These are phyloP conservation scores for Paramyrothecium roridum DNA, from an alignment of 2,329 filamentous ascomycete species.

Conservation along the genomic window DNA sequence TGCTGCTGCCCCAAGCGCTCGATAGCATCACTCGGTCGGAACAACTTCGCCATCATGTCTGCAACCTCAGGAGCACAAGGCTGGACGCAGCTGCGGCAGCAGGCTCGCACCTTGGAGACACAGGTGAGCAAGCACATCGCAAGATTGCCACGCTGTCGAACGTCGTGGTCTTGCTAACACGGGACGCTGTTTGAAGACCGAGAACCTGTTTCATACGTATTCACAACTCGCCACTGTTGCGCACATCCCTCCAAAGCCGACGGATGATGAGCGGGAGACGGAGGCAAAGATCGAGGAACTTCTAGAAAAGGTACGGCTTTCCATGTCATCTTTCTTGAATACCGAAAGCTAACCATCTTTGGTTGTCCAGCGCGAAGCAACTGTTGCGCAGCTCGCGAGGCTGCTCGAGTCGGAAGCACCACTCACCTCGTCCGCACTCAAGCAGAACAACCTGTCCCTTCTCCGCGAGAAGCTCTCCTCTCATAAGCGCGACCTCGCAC, in stretches of 20 bases:
- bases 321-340: background rate
- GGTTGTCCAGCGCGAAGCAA: constrained; percentile 65
- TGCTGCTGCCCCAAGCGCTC: background rate
- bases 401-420: constrained; percentile 90
- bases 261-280: constrained; percentile 76
- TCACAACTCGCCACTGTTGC: constrained; percentile 83
- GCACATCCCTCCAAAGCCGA: constrained; percentile 77
- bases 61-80: constrained; percentile 56
- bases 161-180: background rate
- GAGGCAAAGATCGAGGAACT: constrained; percentile 82
- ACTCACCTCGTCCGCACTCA: constrained; percentile 86
- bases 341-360: too few species aligned
- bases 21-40: constrained; percentile 7
- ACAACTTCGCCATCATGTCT: constrained; percentile 39
- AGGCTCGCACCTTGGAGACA: constrained; percentile 82
- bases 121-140: constrained; percentile 60
- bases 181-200: constrained; percentile 58
- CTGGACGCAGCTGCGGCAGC: constrained; percentile 93
- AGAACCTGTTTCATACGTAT: constrained; percentile 78
- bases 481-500: constrained; percentile 77
- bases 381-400: constrained; percentile 78
- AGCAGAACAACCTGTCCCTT: constrained; percentile 91
- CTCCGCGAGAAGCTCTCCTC: constrained; percentile 87
- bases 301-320: constrained; percentile 65
- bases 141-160: background rate